Evolutionary conservation across 768 basidiomycete species (phyloP).

Genomic region (Psilocybe azurescens): DNA sequence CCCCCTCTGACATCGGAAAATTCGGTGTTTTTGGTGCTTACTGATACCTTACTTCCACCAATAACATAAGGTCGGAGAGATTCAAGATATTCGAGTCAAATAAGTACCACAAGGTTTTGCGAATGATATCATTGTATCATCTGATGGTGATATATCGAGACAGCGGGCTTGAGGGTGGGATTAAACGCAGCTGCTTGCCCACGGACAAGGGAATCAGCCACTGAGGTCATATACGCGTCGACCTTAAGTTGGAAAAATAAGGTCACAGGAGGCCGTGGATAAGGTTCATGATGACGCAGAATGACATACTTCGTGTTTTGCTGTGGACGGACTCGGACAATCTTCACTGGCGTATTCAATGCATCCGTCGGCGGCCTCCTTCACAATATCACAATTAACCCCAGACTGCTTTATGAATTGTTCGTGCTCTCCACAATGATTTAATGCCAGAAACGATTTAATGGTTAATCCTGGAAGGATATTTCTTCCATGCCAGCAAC

Average conservation of each 20-base stretch:
- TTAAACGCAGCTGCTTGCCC: background rate
- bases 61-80: background rate
- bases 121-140: background rate
- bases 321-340: background rate
- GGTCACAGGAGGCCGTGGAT: background rate
- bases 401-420: background rate
- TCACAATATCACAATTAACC: background rate
- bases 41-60: background rate
- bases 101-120: background rate
- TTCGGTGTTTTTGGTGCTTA: background rate
- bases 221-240: background rate
- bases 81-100: background rate
- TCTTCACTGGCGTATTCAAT: background rate
- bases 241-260: background rate
- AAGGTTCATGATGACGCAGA: background rate
- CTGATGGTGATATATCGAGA: background rate
- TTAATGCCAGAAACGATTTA: background rate
- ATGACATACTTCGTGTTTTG: background rate
- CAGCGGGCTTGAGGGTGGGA: background rate
- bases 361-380: background rate
- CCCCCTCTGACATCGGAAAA: background rate
- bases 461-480: background rate
- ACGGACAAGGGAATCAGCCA: background rate
- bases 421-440: background rate
- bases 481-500: background rate